Base-by-base conservation (phyloP, 768 basidiomycete species). In the Fomitopsis serialis region DNA sequence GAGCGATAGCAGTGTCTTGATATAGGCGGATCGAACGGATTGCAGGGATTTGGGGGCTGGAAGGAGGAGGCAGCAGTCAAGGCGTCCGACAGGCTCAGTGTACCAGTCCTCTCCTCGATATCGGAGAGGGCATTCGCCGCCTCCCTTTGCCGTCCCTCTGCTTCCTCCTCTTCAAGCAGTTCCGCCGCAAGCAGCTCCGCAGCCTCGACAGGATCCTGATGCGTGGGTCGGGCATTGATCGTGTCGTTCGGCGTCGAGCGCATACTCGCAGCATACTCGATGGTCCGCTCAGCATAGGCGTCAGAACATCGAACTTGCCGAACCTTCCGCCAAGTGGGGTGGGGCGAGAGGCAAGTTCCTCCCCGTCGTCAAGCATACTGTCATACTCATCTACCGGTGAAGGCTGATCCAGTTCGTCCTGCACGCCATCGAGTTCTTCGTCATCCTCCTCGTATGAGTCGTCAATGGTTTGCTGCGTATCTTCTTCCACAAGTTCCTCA, bases 251-350 rank as follows among this genome's bases (percentile, higher is more conserved):
- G 65, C 36, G 69, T 66, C 1, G 62, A 63, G 21, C 81, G 74
- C 15, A 82, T 87, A 60, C 82, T 87, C 29, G 76, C 76, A 2
- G 88, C 80, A 65, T 76, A 95, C 68, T 98, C 97, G 62, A 81
- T 81, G 10, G 97, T 98, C 40, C 95, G 78, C 69, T 99, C 97
- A 12, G 92, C 92, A 98, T 98, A 2, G 97, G 96, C 9, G 96
- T 98, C 93, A 99, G 94, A 52, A 95, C 85, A 63, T 89, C 85
- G 70, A 98, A 89, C 54, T 79, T 76, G 34, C 87, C 89, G 64
- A 90, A 88, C 24, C 89, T 80, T 17, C 89, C 85, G 15, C 85
- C 87, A 48, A 86, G 73, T 25, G 87, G 85, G 19, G 76, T 70
- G 2, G 55, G 55, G 25, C 66, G 60, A 10, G 60, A 56, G 2